Evolutionary conservation across 2,329 filamentous ascomycete species (phyloP).

Genomic region (Trichoderma cornu-damae): DNA sequence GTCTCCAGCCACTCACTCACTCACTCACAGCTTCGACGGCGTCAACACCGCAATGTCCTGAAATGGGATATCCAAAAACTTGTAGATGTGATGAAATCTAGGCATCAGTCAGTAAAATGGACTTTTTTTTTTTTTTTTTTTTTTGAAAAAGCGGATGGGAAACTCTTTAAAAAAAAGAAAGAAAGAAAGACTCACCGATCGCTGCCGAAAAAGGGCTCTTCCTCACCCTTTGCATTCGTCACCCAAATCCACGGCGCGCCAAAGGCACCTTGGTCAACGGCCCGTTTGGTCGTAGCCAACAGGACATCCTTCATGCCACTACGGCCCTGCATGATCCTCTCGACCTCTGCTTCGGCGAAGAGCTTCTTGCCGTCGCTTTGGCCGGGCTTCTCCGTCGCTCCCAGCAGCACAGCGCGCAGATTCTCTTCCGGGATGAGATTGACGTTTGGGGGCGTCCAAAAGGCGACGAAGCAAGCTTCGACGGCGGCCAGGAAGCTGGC

Average conservation of each 20-base stretch:
- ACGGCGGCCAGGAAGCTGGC: constrained; percentile 50
- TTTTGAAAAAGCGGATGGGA: background rate
- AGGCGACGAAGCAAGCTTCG: constrained; percentile 50
- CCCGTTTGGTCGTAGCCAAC: constrained; percentile 54
- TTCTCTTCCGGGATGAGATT: constrained; percentile 56
- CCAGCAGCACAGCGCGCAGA: constrained; percentile 39
- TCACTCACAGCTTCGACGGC: constrained; percentile 35
- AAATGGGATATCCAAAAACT: constrained; percentile 58
- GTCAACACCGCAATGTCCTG: constrained; percentile 43
- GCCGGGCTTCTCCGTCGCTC: constrained; percentile 28
- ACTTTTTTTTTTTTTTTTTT: background rate
- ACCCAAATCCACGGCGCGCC: constrained; percentile 74
- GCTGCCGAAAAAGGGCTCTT: constrained; percentile 71
- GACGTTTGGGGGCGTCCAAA: constrained; percentile 57
- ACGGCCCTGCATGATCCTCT: constrained; percentile 50
- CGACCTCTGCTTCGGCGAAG: constrained; percentile 50
- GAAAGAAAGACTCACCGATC: constrained; percentile 58
- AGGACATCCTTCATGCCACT: constrained; percentile 44
- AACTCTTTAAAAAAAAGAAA: background rate
- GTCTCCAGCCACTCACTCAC: background rate
- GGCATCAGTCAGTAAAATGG: background rate
- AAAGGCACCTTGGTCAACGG: constrained; percentile 63
- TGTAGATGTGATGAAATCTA: constrained; percentile 63
- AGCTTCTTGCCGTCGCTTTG: constrained; percentile 25
- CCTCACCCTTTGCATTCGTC: constrained; percentile 49